Conservation (phyloP, 768 basidiomycete species). For the Pulveroboletus sp. region DNA sequence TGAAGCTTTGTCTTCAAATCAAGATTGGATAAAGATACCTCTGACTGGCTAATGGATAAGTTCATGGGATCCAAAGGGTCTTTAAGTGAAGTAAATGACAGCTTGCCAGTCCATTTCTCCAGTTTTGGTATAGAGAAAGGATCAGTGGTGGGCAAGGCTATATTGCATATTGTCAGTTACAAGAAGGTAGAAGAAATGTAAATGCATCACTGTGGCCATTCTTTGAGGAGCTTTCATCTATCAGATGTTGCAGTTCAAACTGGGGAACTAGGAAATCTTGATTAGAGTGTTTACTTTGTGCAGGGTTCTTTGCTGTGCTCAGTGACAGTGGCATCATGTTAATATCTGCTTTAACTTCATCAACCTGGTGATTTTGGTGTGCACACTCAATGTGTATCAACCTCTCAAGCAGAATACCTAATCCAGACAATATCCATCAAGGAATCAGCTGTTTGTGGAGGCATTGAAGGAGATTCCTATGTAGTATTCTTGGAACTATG, state of each 20-base stretch:
- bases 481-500: slow-evolving; percentile 15
- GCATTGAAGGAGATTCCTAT: slow-evolving; percentile 20
- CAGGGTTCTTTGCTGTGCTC: slow-evolving; percentile 37
- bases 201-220: slow-evolving; percentile 13
- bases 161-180: not conserved
- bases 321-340: slow-evolving; percentile 49
- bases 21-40: slow-evolving; percentile 34
- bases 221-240: slow-evolving; percentile 22
- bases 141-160: slow-evolving; percentile 19
- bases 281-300: slow-evolving; percentile 16
- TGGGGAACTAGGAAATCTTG: slow-evolving; percentile 35
- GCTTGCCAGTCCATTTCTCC: slow-evolving; percentile 26
- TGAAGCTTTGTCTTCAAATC: slow-evolving; percentile 30
- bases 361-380: slow-evolving; percentile 22
- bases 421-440: slow-evolving; percentile 20
- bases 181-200: not conserved
- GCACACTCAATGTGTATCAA: slow-evolving; percentile 40
- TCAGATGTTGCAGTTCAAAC: slow-evolving; percentile 25
- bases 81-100: slow-evolving; percentile 28
- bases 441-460: slow-evolving; percentile 19
- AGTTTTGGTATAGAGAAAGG: slow-evolving; percentile 18
- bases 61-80: slow-evolving; percentile 31
- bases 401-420: slow-evolving; percentile 31
- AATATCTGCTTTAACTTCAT: slow-evolving; percentile 39
- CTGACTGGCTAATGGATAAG: slow-evolving; percentile 34